phyloP scores from a whole-genome alignment of 2,329 filamentous ascomycete genomes.

The Diaporthe capsici region DNA sequence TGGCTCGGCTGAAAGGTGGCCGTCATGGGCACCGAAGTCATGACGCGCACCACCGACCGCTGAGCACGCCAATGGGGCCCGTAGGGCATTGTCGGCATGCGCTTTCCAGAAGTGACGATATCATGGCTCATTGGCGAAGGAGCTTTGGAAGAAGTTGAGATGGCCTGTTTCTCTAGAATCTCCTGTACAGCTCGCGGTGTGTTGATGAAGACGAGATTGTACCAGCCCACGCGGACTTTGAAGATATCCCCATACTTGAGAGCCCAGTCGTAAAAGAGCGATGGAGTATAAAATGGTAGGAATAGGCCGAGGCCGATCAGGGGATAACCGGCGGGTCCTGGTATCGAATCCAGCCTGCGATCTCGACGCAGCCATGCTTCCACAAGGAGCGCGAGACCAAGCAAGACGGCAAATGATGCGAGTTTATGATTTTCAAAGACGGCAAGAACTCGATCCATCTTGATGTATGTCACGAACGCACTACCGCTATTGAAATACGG shows the following conservation, averaged over 20 bases:
- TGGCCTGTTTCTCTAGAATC: constrained; percentile 56
- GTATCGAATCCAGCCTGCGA: constrained; percentile 41
- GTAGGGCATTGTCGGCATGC: constrained; percentile 58
- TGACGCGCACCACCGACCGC: constrained; percentile 53
- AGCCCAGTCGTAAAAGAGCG: constrained; percentile 51
- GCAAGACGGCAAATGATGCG: neutral
- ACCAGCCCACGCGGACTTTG: constrained; percentile 58
- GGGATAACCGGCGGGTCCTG: constrained; percentile 41
- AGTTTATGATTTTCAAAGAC: neutral
- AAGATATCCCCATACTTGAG: constrained; percentile 60
- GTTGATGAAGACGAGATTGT: constrained; percentile 61
- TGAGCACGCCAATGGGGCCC: constrained; percentile 55
- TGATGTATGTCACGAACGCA: neutral
- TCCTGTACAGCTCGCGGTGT: constrained; percentile 59
- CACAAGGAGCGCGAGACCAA: neutral
- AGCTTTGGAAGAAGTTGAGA: constrained; percentile 51
- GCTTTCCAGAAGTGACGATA: constrained; percentile 54
- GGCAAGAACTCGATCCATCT: neutral
- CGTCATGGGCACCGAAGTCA: constrained; percentile 53
- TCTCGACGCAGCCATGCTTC: constrained; percentile 43
- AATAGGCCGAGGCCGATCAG: constrained; percentile 42
- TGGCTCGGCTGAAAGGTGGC: constrained; percentile 58
- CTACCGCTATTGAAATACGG: neutral
- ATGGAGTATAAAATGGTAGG: constrained; percentile 34
- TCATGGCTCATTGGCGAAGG: constrained; percentile 56